These are phyloP conservation scores for Asterophora lycoperdoides DNA, from an alignment of 768 basidiomycete genomes.

Conservation along the genomic window DNA sequence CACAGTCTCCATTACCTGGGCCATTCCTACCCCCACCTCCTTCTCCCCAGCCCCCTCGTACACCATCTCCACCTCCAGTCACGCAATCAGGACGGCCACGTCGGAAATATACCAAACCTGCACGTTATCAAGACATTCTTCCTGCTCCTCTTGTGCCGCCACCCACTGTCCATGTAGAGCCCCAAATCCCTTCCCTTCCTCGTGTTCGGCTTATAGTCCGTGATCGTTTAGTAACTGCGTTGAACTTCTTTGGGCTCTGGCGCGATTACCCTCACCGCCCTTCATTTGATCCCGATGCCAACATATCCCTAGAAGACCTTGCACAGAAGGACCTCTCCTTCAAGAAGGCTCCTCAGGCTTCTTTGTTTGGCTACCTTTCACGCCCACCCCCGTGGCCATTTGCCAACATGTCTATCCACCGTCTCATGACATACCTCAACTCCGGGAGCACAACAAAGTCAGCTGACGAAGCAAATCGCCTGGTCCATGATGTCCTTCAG, in stretches of 20 bases:
- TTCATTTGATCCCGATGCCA: slow-evolving; percentile 23
- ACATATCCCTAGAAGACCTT: slow-evolving; percentile 11
- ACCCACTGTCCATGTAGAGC: background rate
- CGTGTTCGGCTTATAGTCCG: slow-evolving; percentile 16
- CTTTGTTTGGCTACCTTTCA: background rate
- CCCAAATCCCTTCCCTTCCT: background rate
- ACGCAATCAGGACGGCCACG: slow-evolving; percentile 14
- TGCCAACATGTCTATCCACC: slow-evolving; percentile 16
- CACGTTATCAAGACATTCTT: slow-evolving; percentile 10
- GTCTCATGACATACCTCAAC: slow-evolving; percentile 23
- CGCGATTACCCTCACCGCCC: no score
- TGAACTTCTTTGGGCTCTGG: no score
- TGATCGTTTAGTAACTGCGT: no score
- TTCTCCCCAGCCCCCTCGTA: slow-evolving; percentile 1
- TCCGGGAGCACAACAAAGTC: slow-evolving; percentile 17
- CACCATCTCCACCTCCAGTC: slow-evolving; percentile 10
- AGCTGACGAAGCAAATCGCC: slow-evolving; percentile 12
- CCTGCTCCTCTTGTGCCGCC: slow-evolving; percentile 5
- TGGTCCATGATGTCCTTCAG: slow-evolving; percentile 12
- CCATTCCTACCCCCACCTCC: background rate
- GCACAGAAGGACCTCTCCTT: background rate
- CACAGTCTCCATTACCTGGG: no score
- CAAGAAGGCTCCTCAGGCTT: background rate
- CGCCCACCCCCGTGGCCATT: slow-evolving; percentile 13
- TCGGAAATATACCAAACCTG: slow-evolving; percentile 11